These are phyloP conservation scores for Scedosporium aurantiacum DNA, from an alignment of 2,329 filamentous ascomycete genomes.

Conservation along the genomic window DNA sequence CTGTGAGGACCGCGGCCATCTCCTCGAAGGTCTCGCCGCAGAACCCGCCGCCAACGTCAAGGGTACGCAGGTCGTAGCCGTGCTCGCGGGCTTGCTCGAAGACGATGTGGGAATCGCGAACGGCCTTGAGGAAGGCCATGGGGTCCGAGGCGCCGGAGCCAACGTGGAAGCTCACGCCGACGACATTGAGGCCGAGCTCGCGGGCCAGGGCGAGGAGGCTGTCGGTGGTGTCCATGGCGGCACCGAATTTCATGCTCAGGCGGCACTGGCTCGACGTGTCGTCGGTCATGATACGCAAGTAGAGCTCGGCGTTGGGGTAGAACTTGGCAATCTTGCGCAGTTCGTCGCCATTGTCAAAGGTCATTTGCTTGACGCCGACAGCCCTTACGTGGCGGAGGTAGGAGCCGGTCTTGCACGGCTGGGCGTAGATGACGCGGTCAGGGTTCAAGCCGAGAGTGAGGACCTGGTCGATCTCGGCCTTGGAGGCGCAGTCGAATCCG, in stretches of 20 bases:
- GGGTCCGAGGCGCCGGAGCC: slow-evolving; percentile 93
- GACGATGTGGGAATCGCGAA: slow-evolving; percentile 76
- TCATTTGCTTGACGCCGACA: slow-evolving; percentile 91
- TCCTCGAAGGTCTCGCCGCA: slow-evolving; percentile 80
- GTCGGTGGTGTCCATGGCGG: slow-evolving; percentile 70
- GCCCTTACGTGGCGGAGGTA: slow-evolving; percentile 85
- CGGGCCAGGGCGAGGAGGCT: slow-evolving; percentile 70
- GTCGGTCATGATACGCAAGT: slow-evolving; percentile 89
- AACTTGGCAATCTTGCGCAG: slow-evolving; percentile 94
- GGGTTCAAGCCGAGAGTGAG: slow-evolving; percentile 73
- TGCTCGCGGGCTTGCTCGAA: slow-evolving; percentile 73
- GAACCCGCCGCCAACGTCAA: slow-evolving; percentile 94
- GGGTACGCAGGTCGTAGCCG: slow-evolving; percentile 72
- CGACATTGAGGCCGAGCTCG: slow-evolving; percentile 75
- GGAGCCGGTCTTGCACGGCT: slow-evolving; percentile 99
- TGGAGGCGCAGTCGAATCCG: slow-evolving; percentile 97
- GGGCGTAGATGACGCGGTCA: slow-evolving; percentile 92
- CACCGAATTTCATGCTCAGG: slow-evolving; percentile 94
- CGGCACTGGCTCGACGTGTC: slow-evolving; percentile 91
- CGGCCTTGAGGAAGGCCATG: slow-evolving; percentile 80
- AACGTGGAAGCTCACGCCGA: slow-evolving; percentile 96
- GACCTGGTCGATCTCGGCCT: slow-evolving; percentile 90
- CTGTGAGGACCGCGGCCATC: slow-evolving; percentile 72
- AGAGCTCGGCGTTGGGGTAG: slow-evolving; percentile 81
- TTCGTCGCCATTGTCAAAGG: slow-evolving; percentile 97